Base-by-base conservation (phyloP, 179 eudicot genomes). In the Amaranthus tricolor region DNA sequence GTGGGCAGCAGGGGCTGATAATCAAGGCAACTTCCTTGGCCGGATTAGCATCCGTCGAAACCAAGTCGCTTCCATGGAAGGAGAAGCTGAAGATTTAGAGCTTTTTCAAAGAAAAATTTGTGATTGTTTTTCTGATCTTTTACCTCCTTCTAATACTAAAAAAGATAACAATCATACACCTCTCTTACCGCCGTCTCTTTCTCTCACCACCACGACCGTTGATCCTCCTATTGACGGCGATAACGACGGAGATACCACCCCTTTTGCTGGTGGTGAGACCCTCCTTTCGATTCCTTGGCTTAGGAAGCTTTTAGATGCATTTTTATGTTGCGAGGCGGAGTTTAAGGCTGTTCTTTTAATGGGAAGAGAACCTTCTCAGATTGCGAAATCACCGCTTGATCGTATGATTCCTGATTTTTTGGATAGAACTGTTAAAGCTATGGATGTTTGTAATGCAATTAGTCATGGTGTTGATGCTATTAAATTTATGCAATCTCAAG, bases 1-100 rank as follows among this genome's bases (percentile, higher is more conserved):
- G 94, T 86, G 86, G 85, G 81, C 87, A 2, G 80, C 79, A 15
- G 69, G 85, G 14, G 72, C 72, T 0, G 95, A 87, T 13, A 87
- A 83, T 63, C 97, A 91, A 70, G 86, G 90, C 0, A 85, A 92
- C 9, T 91, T 94, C 91, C 82, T 94, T 40, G 88, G 88, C 66
- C 87, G 91, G 21, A 89, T 94, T 48, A 94, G 98, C 80, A 90
- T 88, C 78, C 97, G 98, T 3, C 89, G 97, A 6, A 93, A 91
- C 82, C 98, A 93, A 74, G 88, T 93, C 3, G 90, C 82, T 4
- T 80, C 94, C 0, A 85, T 87, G 88, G 97, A 88, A 24, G 76
- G 75, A 66, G 87, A 78, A 73, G 83, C 83, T 5, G 97, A 87
- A 43, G 93, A 91, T 68, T 87, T 91, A 21, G 98, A 93, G 6